Evolutionary conservation across 805 yeast species (phyloP), one percentile per base, ranked within the genome.

Genomic region (Blastobotrys peoriensis): DNA sequence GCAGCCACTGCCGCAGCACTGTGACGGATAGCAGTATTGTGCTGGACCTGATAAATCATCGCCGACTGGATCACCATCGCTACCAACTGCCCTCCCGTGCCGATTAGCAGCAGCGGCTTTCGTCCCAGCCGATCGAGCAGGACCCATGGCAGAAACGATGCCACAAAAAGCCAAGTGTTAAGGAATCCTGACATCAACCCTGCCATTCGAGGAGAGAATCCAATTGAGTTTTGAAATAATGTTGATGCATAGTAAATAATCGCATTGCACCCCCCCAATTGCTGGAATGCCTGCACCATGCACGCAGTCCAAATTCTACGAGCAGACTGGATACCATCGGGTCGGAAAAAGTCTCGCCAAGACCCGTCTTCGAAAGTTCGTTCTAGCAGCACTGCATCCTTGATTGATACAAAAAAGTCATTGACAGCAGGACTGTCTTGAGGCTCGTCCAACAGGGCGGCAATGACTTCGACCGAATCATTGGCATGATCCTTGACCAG

Each of bases 1-100:
- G 44, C 44, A 41, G 39, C 73, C 16, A 73, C 46, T 6, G 67
- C 67, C 16, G 18, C 64, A 66, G 60, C 71, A n/a, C n/a, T n/a
- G n/a, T n/a, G n/a, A n/a, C n/a, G n/a, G n/a, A n/a, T n/a, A n/a
- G n/a, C n/a, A n/a, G n/a, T n/a, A 16, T 17, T 33, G 25, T 36
- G 44, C 20, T 43, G 36, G 5, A 43, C 46, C 37, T 43, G 43
- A 42, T 43, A 43, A 21, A n/a, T n/a, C n/a, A n/a, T n/a, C n/a
- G n/a, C n/a, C n/a, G n/a, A n/a, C n/a, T 43, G 46, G 15, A 43
- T 16, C 5, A 41, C 38, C 22, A 43, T 20, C 6, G 47, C 39
- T 10, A 23, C 28, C 18, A 43, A n/a, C 28, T 43, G 47, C 5
- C 47, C 47, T 6, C 30, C 5, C 8, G 47, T 43, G 6, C 47